Evolutionary conservation across 371 early-diverging fungal species (phyloP), one percentile per base, ranked within the genome.

Genomic region (Mortierella sp.): DNA sequence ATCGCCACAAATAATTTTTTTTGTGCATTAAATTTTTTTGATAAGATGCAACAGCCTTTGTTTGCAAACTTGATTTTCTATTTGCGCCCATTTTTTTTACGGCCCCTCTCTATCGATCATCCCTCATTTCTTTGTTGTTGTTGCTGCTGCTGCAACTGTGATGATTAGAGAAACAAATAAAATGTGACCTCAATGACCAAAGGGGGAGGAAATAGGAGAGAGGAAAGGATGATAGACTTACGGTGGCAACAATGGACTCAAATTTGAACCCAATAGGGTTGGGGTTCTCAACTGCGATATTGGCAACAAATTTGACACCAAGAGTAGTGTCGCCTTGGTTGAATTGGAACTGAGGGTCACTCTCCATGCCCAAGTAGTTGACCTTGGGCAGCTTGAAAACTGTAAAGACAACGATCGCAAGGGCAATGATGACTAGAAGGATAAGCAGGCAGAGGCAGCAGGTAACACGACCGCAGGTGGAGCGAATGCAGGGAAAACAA

Each of bases 251-350:
- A 57, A 90, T 81, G 13, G 84, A 82, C 34, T 84, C 84, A 64
- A 90, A 90, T n/a, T 86, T 87, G 70, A 88, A 76, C 23, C 87
- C 82, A 68, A 86, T 79, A 35, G 88, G 86, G 66, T 90, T 90
- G 29, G 89, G 88, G 66, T 90, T 90, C 42, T 81, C 68, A 31
- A 90, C 89, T 8, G 76, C 61, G 51, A 90, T 88, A 32, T 78
- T 68, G 26, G 80, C 80, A 12, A 32, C 32, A 12, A 79, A 28
- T 23, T 35, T 57, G 40, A 74, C 71, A 0, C 35, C 34, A 28
- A 79, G 60, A 17, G 73, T 69, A 31, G 64, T 51, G 28, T 35
- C 31, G 37, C 75, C 80, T 17, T 70, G 53, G 67, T 73, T 73
- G 64, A 60, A 53, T 0, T 4, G 7, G 53, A 73, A 74, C 8